A percentile compares a stretch with the other conserved stretches of the same genome.
Conservation (phyloP, 257 asterid species). For the Solanum bulbocastanum region DNA sequence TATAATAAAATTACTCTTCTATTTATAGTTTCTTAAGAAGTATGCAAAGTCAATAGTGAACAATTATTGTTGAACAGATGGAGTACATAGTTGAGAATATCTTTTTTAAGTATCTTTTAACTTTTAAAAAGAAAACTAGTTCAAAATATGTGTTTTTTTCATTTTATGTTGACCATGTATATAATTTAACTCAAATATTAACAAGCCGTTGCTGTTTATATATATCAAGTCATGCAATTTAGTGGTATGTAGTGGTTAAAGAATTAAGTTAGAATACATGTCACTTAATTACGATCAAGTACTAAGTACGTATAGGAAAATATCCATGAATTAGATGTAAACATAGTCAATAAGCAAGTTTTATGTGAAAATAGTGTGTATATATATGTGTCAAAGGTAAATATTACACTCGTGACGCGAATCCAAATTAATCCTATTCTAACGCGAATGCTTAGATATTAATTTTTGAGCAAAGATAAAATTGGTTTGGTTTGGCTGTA, state of each 20-base stretch:
- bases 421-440: background rate
- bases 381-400: too few relatives aligned
- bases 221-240: background rate
- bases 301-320: background rate
- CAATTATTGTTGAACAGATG: too few relatives aligned
- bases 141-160: background rate
- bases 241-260: background rate
- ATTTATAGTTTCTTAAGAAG: too few relatives aligned
- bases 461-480: background rate
- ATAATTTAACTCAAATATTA: background rate
- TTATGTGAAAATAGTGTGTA: background rate
- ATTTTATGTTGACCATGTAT: background rate
- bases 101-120: too few relatives aligned
- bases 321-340: background rate
- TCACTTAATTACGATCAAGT: background rate
- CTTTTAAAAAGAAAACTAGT: accelerated
- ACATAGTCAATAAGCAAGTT: background rate
- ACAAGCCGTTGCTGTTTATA: background rate
- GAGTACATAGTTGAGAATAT: too few relatives aligned
- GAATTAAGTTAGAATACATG: background rate
- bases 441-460: too few relatives aligned
- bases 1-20: too few relatives aligned
- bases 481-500: background rate
- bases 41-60: too few relatives aligned
- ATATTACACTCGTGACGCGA: too few relatives aligned